Conservation (phyloP, 148 eudicot genomes). For the Linanthus parryae region DNA sequence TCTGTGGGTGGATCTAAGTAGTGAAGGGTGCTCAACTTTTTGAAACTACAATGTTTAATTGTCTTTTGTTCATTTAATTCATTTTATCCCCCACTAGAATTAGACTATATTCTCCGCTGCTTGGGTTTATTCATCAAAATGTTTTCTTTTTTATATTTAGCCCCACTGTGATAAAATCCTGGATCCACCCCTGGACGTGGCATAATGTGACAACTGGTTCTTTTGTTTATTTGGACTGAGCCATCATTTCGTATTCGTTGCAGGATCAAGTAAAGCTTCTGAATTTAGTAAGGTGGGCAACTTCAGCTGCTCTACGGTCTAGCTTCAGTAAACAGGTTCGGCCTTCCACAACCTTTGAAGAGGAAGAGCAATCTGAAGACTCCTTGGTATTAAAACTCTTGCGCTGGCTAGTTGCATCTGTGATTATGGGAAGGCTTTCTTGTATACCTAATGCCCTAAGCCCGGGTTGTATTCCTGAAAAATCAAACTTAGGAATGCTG, state of each 20-base stretch:
- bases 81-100: too few species aligned
- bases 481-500: conserved; percentile 29
- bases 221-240: conserved; percentile 2
- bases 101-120: too few species aligned
- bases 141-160: too few species aligned
- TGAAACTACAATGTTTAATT: too few species aligned
- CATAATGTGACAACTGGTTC: not conserved
- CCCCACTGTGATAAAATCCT: too few species aligned
- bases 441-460: conserved; percentile 15
- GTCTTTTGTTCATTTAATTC: too few species aligned
- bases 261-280: conserved; percentile 65
- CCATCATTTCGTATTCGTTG: conserved; percentile 5
- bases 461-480: conserved; percentile 13
- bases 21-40: too few species aligned
- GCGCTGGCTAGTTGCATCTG: conserved; percentile 83
- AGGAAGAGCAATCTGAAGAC: conserved; percentile 30
- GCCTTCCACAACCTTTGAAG: not conserved
- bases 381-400: conserved; percentile 52
- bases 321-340: conserved; percentile 20
- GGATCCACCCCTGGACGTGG: not conserved
- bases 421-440: conserved; percentile 45
- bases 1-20: too few species aligned
- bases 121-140: too few species aligned
- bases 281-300: conserved; percentile 63
- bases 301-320: conserved; percentile 51